A percentile compares a stretch with the other conserved stretches of the same genome.
Evolutionary conservation across 768 basidiomycete species (phyloP).

Genomic region (Lepiota brunneoincarnata): DNA sequence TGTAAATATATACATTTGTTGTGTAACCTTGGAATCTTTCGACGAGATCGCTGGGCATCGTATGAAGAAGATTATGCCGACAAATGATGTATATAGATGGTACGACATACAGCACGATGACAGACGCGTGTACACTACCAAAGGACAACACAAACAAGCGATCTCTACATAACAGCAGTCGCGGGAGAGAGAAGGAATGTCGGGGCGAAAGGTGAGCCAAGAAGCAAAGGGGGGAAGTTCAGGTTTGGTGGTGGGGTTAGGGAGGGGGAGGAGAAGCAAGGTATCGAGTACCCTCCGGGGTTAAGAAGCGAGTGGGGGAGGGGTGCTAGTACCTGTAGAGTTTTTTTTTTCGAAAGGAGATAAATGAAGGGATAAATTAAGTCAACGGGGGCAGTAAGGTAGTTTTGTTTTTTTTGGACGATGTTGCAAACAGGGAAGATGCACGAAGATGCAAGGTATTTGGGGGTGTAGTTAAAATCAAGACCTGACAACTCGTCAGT

Average conservation of each 20-base stretch:
- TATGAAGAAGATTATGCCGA: no score
- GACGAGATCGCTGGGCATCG: no score
- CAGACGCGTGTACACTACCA: not conserved
- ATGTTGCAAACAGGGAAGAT: not conserved
- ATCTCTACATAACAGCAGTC: not conserved
- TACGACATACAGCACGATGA: not conserved
- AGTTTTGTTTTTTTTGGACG: not conserved
- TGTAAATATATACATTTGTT: no score
- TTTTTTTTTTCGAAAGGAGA: not conserved
- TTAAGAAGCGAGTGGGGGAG: not conserved
- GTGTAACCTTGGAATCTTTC: no score
- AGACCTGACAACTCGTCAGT: slow-evolving; percentile 77
- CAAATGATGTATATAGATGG: not conserved
- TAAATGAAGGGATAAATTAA: not conserved
- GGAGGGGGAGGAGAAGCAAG: not conserved
- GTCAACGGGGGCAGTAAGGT: not conserved
- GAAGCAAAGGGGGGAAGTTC: not conserved
- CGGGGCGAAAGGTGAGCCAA: not conserved
- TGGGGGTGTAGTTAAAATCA: slow-evolving; percentile 40
- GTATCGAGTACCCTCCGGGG: not conserved
- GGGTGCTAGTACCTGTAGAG: slow-evolving; percentile 5
- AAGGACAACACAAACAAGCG: not conserved
- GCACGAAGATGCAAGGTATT: slow-evolving; percentile 4
- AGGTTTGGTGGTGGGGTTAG: not conserved
- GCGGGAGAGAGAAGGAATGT: not conserved